These are phyloP conservation scores for Xylaria castorea DNA, from an alignment of 495 filamentous ascomycete genomes.

Conservation along the genomic window DNA sequence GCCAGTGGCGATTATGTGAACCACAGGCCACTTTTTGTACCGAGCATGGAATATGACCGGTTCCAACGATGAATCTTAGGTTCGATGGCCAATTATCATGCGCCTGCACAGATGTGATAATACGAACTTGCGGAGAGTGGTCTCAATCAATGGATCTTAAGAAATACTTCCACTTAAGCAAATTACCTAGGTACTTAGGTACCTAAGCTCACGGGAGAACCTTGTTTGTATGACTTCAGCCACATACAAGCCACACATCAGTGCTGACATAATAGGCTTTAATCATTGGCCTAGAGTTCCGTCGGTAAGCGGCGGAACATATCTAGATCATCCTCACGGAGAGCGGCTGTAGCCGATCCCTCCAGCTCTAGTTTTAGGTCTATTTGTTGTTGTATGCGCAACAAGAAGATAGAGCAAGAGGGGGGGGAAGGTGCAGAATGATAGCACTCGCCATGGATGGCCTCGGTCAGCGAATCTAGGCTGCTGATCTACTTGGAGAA, in stretches of 20 bases:
- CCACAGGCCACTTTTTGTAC: no score
- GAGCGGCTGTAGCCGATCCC: slow-evolving; percentile 20
- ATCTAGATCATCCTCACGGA: slow-evolving; percentile 9
- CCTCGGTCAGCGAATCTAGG: background rate
- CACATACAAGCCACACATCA: background rate
- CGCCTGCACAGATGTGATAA: background rate
- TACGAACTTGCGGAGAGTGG: background rate
- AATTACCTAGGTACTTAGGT: no score
- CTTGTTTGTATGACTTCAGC: background rate
- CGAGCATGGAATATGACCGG: background rate
- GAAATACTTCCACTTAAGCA: no score
- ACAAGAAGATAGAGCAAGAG: background rate
- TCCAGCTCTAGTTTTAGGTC: background rate
- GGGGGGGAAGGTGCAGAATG: background rate
- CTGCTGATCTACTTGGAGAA: background rate
- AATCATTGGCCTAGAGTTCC: slow-evolving; percentile 5
- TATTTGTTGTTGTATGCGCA: background rate
- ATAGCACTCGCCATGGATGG: background rate
- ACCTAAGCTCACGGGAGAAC: background rate
- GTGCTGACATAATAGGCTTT: background rate
- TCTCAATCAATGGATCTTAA: background rate
- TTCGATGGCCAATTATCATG: background rate
- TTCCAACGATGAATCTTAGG: background rate
- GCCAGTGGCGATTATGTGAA: background rate
- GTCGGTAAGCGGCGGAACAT: slow-evolving; percentile 21